A percentile compares a stretch with the other conserved stretches of the same genome.
Conservation (phyloP, 2,329 filamentous ascomycete species). For the Exophiala sp. region DNA sequence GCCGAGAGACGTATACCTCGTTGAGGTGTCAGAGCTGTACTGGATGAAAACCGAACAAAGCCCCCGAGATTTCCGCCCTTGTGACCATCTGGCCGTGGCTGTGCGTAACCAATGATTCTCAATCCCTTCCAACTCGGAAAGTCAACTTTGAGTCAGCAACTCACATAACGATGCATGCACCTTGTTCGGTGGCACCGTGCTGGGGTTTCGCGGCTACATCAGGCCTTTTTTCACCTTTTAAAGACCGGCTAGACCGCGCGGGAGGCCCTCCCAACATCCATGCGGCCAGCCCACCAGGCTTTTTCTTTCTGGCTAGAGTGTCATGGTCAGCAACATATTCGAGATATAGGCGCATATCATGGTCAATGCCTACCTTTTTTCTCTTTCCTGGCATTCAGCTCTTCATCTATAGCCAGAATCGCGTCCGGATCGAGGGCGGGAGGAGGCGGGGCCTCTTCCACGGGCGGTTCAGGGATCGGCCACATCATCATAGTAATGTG, state of each 20-base stretch:
- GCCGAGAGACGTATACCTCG: slow-evolving; percentile 14
- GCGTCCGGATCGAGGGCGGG: slow-evolving; percentile 21
- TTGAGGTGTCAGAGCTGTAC: slow-evolving; percentile 13
- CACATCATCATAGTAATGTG: slow-evolving; percentile 63
- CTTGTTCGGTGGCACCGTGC: slow-evolving; percentile 28
- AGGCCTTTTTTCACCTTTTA: slow-evolving; percentile 46
- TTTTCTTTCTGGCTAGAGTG: slow-evolving; percentile 20
- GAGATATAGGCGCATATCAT: neutral
- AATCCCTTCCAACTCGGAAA: slow-evolving; percentile 10
- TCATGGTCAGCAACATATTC: neutral
- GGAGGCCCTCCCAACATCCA: slow-evolving; percentile 40
- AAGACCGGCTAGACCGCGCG: slow-evolving; percentile 31
- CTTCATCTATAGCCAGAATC: slow-evolving; percentile 22
- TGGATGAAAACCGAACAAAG: slow-evolving; percentile 16
- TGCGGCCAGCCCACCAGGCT: slow-evolving; percentile 35
- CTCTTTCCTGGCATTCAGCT: slow-evolving; percentile 16
- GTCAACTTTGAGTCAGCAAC: slow-evolving; percentile 14
- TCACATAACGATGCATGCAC: slow-evolving; percentile 34
- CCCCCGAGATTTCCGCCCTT: slow-evolving; percentile 18
- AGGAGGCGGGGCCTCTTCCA: slow-evolving; percentile 15
- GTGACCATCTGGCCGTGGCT: slow-evolving; percentile 9
- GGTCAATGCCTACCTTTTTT: slow-evolving; percentile 23
- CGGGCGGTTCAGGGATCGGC: slow-evolving; percentile 50
- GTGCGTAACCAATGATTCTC: slow-evolving; percentile 10
- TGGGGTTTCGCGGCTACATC: slow-evolving; percentile 33